These are phyloP conservation scores for Candolleomyces aberdarensis DNA, from an alignment of 768 basidiomycete genomes.

Conservation along the genomic window DNA sequence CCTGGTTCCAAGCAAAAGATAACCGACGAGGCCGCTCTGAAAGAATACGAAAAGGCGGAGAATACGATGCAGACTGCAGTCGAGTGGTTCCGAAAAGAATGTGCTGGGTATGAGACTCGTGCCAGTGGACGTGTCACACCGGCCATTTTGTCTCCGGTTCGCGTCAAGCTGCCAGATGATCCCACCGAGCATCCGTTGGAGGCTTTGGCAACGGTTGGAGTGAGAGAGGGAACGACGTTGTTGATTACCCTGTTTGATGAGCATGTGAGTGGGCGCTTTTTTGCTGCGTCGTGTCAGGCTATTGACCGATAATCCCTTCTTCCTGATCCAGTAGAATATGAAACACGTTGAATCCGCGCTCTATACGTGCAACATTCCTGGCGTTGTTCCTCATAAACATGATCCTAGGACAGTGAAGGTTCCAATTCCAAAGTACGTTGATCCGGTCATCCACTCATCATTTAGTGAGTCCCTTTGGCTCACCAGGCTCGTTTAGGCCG, in stretches of 20 bases:
- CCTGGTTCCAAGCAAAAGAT: slow-evolving; percentile 68
- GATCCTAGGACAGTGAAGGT: slow-evolving; percentile 74
- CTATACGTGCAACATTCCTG: slow-evolving; percentile 72
- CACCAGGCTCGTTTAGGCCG: slow-evolving; percentile 43
- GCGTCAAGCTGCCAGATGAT: slow-evolving; percentile 47
- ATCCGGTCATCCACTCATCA: background rate
- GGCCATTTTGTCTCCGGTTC: slow-evolving; percentile 63
- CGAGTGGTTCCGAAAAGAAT: slow-evolving; percentile 78
- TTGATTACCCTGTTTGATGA: slow-evolving; percentile 79
- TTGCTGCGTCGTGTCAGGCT: slow-evolving; percentile 1
- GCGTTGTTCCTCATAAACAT: slow-evolving; percentile 66
- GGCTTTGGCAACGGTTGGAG: slow-evolving; percentile 77
- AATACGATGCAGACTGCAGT: slow-evolving; percentile 59
- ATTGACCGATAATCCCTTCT: slow-evolving; percentile 17
- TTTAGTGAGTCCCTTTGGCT: background rate
- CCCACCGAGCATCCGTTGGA: slow-evolving; percentile 47
- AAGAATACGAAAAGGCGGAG: slow-evolving; percentile 63
- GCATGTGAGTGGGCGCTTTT: slow-evolving; percentile 44
- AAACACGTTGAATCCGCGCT: slow-evolving; percentile 75
- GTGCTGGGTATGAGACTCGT: slow-evolving; percentile 66
- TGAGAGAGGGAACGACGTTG: slow-evolving; percentile 72
- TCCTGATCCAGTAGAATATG: slow-evolving; percentile 52
- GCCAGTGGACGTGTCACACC: slow-evolving; percentile 78
- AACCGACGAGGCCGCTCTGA: slow-evolving; percentile 46
- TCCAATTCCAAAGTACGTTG: slow-evolving; percentile 70